Evolutionary conservation across 768 basidiomycete species (phyloP), one percentile per base, ranked within the genome.

Genomic region (Rhodotorula sphaerocarpa): DNA sequence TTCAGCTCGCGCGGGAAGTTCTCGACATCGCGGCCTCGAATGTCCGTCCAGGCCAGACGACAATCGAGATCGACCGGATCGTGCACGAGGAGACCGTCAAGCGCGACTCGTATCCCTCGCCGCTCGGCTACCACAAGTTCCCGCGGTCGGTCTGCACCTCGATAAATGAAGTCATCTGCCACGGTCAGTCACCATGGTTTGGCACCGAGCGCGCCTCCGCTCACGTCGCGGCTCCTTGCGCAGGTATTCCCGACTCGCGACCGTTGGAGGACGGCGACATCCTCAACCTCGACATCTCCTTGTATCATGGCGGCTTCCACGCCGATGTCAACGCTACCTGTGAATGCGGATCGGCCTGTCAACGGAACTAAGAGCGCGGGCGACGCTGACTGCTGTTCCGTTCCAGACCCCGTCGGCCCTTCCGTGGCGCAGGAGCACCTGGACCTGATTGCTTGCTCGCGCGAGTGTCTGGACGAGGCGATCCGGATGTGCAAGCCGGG

Each of bases 121-220:
- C 95, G 47, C 79, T 97, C 63, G 89, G 89, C 73, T 99, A 99
- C 76, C 82, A 85, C 55, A 80, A 82, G 41, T 97, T 85, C 73
- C 93, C 95, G 18, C 96, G 96, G 79, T 96, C 91, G 34, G 83
- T 93, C 42, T 99, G 95, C 86, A 91, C 87, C 84, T 86, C 41
- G 5, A 76, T 97, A 27, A 99, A 99, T 75, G 95, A 97, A 76
- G 86, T 82, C 56, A 92, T 99, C 71, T 97, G 95, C 75, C 95
- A 99, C 75, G 95, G 93, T 65, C 4, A n/a, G 63, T 21, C 3
- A 1, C 28, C n/a, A 10, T n/a, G n/a, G n/a, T n/a, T n/a, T n/a
- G n/a, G n/a, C 23, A 9, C 7, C 30, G 12, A 23, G n/a, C n/a
- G 20, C 15, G 41, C 5, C 9, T 5, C 21, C 5, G 41, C 31